These are phyloP conservation scores for Ambispora gerdemannii DNA, from an alignment of 192 early-diverging fungal species.

Conservation along the genomic window DNA sequence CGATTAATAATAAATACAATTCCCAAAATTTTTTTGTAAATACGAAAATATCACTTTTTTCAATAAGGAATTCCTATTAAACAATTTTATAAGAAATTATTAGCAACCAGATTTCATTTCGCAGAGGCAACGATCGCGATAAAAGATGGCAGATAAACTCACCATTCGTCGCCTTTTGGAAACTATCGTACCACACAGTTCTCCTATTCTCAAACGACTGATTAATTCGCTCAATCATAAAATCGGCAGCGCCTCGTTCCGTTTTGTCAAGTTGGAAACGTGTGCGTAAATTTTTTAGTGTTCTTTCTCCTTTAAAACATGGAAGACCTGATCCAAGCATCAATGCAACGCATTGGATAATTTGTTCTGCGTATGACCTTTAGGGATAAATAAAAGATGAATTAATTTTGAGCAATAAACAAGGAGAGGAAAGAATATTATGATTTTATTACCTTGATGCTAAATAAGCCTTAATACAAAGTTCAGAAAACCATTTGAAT, in stretches of 20 bases:
- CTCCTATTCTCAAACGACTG: slow-evolving; percentile 92
- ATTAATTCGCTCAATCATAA: slow-evolving; percentile 86
- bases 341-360: slow-evolving; percentile 82
- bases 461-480: slow-evolving; percentile 88
- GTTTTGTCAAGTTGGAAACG: slow-evolving; percentile 88
- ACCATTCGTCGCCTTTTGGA: slow-evolving; percentile 81
- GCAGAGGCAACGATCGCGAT: too few species aligned
- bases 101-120: too few species aligned
- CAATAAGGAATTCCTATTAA: too few species aligned
- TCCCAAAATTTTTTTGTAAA: too few species aligned
- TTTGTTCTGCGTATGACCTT: slow-evolving; percentile 87
- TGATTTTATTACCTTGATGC: slow-evolving; percentile 54
- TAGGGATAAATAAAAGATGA: background rate
- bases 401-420: slow-evolving; percentile 15
- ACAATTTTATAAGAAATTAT: too few species aligned
- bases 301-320: slow-evolving; percentile 93
- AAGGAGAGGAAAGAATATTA: slow-evolving; percentile 9
- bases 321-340: slow-evolving; percentile 97
- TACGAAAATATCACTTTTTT: too few species aligned
- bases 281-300: slow-evolving; percentile 75
- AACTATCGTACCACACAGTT: slow-evolving; percentile 77
- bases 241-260: slow-evolving; percentile 90
- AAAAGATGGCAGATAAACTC: slow-evolving; percentile 34
- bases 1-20: too few species aligned
- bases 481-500: slow-evolving; percentile 86